Evolutionary conservation across 2,329 filamentous ascomycete species (phyloP).

Genomic region (Leptographium wingfieldii): DNA sequence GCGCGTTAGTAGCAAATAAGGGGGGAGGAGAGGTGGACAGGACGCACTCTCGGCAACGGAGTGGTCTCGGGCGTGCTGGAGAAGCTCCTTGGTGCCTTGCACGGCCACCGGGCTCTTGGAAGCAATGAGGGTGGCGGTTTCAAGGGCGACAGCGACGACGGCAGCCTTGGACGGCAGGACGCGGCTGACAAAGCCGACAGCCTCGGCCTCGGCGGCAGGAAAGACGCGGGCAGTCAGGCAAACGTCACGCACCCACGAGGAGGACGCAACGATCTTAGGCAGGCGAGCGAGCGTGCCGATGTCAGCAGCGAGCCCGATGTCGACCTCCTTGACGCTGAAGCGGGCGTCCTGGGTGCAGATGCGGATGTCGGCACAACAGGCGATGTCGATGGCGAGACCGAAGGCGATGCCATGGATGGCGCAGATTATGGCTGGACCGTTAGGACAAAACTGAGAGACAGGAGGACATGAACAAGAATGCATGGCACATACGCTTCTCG

Average conservation of each 20-base stretch:
- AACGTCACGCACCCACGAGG: conserved; percentile 71
- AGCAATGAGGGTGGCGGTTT: conserved; percentile 53
- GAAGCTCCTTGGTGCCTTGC: conserved; percentile 73
- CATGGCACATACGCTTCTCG: conserved; percentile 51
- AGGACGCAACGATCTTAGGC: conserved; percentile 58
- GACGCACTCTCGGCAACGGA: conserved; percentile 59
- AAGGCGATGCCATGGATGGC: conserved; percentile 68
- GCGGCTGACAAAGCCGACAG: conserved; percentile 57
- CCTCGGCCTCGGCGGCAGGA: conserved; percentile 51
- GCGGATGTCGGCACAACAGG: conserved; percentile 57
- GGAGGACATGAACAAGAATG: not conserved
- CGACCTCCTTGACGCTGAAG: conserved; percentile 68
- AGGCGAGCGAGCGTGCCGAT: conserved; percentile 63
- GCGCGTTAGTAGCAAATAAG: not conserved
- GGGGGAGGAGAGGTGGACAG: not conserved
- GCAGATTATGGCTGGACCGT: conserved; percentile 55
- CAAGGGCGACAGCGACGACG: conserved; percentile 48
- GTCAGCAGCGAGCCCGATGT: conserved; percentile 70
- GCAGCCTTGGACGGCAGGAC: conserved; percentile 51
- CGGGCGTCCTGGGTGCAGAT: conserved; percentile 46
- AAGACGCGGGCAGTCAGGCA: conserved; percentile 60
- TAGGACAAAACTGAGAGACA: too few relatives aligned
- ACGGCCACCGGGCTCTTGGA: conserved; percentile 80
- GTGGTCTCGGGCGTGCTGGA: conserved; percentile 73
- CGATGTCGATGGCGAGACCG: conserved; percentile 66